Base-by-base conservation (phyloP, 2,329 filamentous ascomycete genomes). In the Leptographium flavum region DNA sequence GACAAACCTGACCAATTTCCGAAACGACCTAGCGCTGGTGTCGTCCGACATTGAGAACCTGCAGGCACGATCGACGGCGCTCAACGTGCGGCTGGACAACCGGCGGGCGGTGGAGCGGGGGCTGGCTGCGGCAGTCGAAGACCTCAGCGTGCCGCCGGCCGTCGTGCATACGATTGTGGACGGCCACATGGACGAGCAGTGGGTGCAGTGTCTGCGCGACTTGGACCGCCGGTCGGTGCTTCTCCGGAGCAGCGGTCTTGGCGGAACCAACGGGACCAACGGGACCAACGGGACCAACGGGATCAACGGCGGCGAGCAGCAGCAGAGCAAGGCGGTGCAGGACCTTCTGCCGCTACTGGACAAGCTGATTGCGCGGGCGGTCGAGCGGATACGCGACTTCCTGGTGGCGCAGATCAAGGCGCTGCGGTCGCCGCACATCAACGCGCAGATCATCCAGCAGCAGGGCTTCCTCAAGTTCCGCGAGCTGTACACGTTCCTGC, bases 391-490 rank as follows among this genome's bases (percentile, higher is more conserved):
- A 60, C 76, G 93, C 47, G 92, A 98, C 61, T 93, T 94, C 57
- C 72, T 98, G 32, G 92, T 98, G 13, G 76, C 85, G 15, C 90
- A 96, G 60, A 92, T 98, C 60, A 94, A 94, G 62, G 86, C 88
- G 5, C 69, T 98, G 43, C 79, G 92, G 46, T 94, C 90, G 23
- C 92, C 92, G 14, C 92, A 90, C 56, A 94, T 96, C 60, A 96
- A 98, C 60, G 87, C 90, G 3, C 92, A 98, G 59, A 83, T 96
- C 47, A 88, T 98, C 41, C 92, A 98, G 59, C 87, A 95, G 56
- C 86, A 94, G 58, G 84, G 82, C 48, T 87, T 98, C 54, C 67
- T 95, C 41, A 81, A 77, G 54, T 94, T 87, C 66, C 94, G 86
- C 60, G 87, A 94, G 30, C 67, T 95, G 0, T 98, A 81, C 62